Evolutionary conservation across 495 filamentous ascomycete genomes (phyloP), one percentile per base, ranked within the genome.

Genomic region (Penicillium herquei): DNA sequence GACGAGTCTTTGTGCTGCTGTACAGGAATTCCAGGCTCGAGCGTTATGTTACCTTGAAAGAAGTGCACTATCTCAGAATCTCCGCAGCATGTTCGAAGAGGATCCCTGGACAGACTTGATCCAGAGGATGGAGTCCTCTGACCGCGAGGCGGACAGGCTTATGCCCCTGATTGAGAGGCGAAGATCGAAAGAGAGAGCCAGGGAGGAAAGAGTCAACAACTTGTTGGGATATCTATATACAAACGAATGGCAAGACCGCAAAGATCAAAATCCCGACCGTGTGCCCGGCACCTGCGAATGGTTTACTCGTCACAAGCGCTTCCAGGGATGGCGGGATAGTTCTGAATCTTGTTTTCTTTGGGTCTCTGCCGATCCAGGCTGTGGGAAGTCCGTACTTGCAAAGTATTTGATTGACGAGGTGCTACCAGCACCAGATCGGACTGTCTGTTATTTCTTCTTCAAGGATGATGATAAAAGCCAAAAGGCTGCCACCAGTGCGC

Each of bases 381-480:
- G 69, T 50, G 72, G 75, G 8, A 77, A 77, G 39, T 77, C 74
- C 13, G 70, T 78, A 8, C 56, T 75, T n/a, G 55, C 73, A 21
- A 46, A 54, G 35, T 52, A 52, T 13, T 49, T 77, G 3, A 55
- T 77, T 14, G 66, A 72, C 50, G 64, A 73, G 39, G 7, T 52
- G 11, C 54, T 34, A 31, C 52, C 64, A 8, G 65, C 55, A 12
- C 57, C 63, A 3, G 55, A 63, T 7, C 21, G 21, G 21, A 61
- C 66, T 10, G 57, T 74, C 10, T 72, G 68, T 49, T 67, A 72
- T 52, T 77, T 75, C 54, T 76, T 77, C 54, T 73, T 77, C 57
- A 77, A 76, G 32, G 67, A 73, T 45, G 66, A 57, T 16, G 56
- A 62, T 44, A 53, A 62, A 18, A 26, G 43, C 2, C 65, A 62